Evolutionary conservation across 345 rosid genomes (phyloP).

Genomic region (Boechera divaricarpa): DNA sequence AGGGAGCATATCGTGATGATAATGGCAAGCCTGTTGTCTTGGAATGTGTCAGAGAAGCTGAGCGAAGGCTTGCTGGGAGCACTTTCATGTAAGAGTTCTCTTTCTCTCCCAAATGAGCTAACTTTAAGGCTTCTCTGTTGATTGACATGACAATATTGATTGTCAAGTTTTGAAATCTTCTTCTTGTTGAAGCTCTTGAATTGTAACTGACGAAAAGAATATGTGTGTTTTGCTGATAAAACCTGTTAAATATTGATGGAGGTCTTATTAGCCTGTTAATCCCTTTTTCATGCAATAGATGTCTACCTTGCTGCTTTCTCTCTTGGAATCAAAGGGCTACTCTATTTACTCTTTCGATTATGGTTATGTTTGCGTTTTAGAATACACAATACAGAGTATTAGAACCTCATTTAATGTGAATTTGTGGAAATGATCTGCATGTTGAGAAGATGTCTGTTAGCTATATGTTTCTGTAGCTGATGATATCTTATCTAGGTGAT

Average conservation of each 20-base stretch:
- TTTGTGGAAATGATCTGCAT: background rate
- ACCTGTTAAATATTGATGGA: too few species aligned
- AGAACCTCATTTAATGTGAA: background rate
- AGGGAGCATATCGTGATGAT: constrained; percentile 98
- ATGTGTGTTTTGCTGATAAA: too few species aligned
- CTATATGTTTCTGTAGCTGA: background rate
- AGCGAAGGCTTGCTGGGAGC: constrained; percentile 77
- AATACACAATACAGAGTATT: too few species aligned
- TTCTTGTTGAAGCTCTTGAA: constrained; percentile 19
- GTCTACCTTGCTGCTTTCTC: background rate
- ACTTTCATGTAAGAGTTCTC: constrained; percentile 64
- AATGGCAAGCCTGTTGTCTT: constrained; percentile 94
- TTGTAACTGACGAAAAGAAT: constrained; percentile 10
- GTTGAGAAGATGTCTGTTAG: background rate
- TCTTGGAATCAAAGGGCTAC: too few species aligned
- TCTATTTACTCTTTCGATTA: background rate
- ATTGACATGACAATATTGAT: background rate
- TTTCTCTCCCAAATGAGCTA: background rate
- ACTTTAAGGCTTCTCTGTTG: constrained; percentile 1
- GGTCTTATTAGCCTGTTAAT: background rate
- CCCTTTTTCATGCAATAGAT: background rate
- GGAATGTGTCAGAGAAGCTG: constrained; percentile 92
- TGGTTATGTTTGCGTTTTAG: background rate
- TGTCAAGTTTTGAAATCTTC: background rate
- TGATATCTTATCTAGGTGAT: background rate